Conservation (phyloP, 2,329 filamentous ascomycete genomes). For the Fusarium sp. region DNA sequence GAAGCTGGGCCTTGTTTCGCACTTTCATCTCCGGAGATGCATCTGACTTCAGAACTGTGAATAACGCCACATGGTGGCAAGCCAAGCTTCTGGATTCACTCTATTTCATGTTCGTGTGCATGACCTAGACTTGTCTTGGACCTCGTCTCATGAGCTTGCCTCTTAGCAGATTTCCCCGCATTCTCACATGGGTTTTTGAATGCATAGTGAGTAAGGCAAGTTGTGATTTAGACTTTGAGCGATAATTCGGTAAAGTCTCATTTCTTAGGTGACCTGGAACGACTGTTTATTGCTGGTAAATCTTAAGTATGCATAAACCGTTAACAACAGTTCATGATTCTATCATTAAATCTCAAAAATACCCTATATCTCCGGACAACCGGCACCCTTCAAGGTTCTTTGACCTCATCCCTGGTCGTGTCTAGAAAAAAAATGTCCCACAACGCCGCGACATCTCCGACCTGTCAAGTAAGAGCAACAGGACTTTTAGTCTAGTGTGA, state of each 20-base stretch:
- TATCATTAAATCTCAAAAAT: not conserved
- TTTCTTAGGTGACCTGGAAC: not conserved
- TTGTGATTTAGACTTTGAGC: not conserved
- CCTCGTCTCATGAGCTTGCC: not conserved
- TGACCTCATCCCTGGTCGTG: not conserved
- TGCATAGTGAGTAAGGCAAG: not conserved
- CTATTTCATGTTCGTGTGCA: not conserved
- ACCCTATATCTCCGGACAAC: constrained; percentile 7
- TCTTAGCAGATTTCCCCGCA: constrained; percentile 7
- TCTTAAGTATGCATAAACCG: not conserved
- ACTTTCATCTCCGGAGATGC: constrained; percentile 38
- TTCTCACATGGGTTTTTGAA: not conserved
- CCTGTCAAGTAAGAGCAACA: constrained; percentile 2
- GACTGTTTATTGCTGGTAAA: not conserved
- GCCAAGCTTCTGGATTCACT: constrained; percentile 4
- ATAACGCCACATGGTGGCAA: constrained; percentile 8
- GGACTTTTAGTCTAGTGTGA: not conserved
- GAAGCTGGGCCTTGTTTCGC: constrained; percentile 13
- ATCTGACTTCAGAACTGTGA: not conserved
- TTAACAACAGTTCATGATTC: not conserved
- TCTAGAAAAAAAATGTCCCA: not conserved
- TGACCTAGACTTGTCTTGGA: not conserved
- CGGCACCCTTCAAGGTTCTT: constrained; percentile 34
- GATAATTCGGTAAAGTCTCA: not conserved
- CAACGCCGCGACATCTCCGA: constrained; percentile 37